phyloP scores from a whole-genome alignment of 208 protist genomes.

The Jaenimonas drosophilae region DNA sequence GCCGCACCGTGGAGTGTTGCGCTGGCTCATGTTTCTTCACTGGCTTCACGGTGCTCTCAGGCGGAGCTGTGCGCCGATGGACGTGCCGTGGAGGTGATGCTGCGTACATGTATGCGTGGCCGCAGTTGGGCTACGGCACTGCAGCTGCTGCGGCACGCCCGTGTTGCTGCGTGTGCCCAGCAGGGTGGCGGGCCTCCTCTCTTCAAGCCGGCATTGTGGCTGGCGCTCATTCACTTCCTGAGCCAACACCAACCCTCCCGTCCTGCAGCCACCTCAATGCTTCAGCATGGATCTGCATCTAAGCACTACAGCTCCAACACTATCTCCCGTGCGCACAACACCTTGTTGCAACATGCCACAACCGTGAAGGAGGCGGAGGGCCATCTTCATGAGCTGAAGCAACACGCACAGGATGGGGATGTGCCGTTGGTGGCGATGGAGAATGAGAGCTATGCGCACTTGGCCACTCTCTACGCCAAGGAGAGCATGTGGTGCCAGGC shows the following conservation, averaged over 20 bases:
- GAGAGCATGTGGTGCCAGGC: constrained; percentile 48
- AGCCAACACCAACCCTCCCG: not conserved
- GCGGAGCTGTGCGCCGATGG: no score
- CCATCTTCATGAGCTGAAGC: constrained; percentile 4
- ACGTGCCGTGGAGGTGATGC: no score
- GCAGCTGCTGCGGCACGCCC: no score
- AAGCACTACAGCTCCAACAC: constrained; percentile 43
- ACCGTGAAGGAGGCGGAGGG: constrained; percentile 17
- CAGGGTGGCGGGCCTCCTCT: no score
- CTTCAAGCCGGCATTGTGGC: constrained; percentile 2
- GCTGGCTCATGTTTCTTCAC: no score
- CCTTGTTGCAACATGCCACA: constrained; percentile 21
- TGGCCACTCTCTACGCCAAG: constrained; percentile 30
- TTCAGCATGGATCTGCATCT: constrained; percentile 7
- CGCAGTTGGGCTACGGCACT: no score
- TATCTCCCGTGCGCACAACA: constrained; percentile 30
- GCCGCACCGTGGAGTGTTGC: constrained; percentile 11
- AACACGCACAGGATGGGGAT: not conserved
- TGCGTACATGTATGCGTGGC: no score
- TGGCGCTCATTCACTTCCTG: constrained; percentile 1
- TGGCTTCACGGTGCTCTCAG: no score
- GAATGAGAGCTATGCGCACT: constrained; percentile 48
- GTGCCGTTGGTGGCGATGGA: constrained; percentile 15
- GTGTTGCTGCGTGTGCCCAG: no score
- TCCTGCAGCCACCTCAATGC: not conserved